Evolutionary conservation across 169 alveolate species (phyloP).

Genomic region (Babesia ovata): DNA sequence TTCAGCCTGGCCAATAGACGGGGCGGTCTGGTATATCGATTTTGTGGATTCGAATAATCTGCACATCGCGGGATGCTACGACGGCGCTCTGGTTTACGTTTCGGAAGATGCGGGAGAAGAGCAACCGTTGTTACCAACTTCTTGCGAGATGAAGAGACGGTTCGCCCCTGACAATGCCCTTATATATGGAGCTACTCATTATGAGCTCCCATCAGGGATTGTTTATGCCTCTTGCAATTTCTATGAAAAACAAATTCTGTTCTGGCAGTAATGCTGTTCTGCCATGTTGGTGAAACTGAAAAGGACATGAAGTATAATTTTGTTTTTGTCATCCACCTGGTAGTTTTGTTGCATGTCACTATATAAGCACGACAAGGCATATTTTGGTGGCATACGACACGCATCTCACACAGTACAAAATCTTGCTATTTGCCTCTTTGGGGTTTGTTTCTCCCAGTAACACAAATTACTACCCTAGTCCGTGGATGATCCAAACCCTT

Average conservation of each 20-base stretch:
- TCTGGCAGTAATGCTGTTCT: conserved; percentile 7
- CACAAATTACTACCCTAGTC: no score
- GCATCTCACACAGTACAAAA: no score
- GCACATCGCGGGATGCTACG: conserved; percentile 61
- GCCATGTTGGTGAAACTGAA: no score
- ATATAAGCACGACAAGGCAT: no score
- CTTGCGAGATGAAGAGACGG: neutral
- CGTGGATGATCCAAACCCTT: no score
- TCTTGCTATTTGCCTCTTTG: no score
- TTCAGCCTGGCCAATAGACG: neutral
- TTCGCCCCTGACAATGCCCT: conserved; percentile 18
- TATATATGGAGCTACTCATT: conserved; percentile 36
- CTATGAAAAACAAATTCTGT: conserved; percentile 21
- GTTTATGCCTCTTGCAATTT: conserved; percentile 20
- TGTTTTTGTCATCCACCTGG: no score
- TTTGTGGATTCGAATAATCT: conserved; percentile 20
- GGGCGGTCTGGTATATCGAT: conserved; percentile 60
- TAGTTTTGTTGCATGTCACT: no score
- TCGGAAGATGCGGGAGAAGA: neutral
- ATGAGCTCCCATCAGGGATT: neutral
- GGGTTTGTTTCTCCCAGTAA: no score
- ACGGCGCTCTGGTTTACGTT: conserved; percentile 49
- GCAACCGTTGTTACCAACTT: neutral
- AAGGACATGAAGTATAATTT: no score
- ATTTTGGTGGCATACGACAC: no score